phyloP scores from a whole-genome alignment of 2,329 filamentous ascomycete genomes.

The Trichophyton simii region DNA sequence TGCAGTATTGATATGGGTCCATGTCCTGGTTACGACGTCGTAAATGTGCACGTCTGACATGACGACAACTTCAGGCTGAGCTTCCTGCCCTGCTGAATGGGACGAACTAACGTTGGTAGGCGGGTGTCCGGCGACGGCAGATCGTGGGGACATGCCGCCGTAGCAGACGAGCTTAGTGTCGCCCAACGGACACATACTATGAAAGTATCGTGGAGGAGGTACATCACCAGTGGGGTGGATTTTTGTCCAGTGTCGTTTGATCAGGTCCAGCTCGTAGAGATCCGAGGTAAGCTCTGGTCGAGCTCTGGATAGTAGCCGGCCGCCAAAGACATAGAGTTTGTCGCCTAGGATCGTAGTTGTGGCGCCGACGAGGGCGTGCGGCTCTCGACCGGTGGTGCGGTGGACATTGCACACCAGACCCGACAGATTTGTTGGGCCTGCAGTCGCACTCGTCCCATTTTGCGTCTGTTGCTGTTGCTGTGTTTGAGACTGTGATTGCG shows the following conservation, averaged over 20 bases:
- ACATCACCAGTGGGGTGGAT: constrained; percentile 72
- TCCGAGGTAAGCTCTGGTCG: constrained; percentile 77
- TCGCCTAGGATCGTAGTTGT: constrained; percentile 92
- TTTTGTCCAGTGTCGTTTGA: constrained; percentile 85
- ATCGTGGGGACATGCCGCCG: constrained; percentile 85
- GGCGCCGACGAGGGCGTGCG: constrained; percentile 80
- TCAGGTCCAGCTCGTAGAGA: constrained; percentile 84
- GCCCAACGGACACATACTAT: constrained; percentile 85
- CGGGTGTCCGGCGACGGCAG: constrained; percentile 36
- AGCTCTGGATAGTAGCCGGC: constrained; percentile 70
- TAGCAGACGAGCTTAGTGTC: constrained; percentile 97
- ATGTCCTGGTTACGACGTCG: constrained; percentile 67
- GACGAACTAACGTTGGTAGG: constrained; percentile 26
- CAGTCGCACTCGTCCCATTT: background rate
- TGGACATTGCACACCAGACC: constrained; percentile 58
- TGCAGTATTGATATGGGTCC: constrained; percentile 69
- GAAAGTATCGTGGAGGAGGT: constrained; percentile 87
- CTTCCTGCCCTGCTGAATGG: constrained; percentile 39
- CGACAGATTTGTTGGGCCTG: constrained; percentile 46
- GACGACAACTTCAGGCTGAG: constrained; percentile 77
- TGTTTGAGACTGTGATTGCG: background rate
- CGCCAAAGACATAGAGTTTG: constrained; percentile 93
- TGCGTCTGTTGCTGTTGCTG: background rate
- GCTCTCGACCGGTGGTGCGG: constrained; percentile 80
- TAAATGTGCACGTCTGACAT: constrained; percentile 98